Evolutionary conservation across 106 monocot species (phyloP), one percentile per base, ranked within the genome.

Genomic region (Apostasia ramifera): DNA sequence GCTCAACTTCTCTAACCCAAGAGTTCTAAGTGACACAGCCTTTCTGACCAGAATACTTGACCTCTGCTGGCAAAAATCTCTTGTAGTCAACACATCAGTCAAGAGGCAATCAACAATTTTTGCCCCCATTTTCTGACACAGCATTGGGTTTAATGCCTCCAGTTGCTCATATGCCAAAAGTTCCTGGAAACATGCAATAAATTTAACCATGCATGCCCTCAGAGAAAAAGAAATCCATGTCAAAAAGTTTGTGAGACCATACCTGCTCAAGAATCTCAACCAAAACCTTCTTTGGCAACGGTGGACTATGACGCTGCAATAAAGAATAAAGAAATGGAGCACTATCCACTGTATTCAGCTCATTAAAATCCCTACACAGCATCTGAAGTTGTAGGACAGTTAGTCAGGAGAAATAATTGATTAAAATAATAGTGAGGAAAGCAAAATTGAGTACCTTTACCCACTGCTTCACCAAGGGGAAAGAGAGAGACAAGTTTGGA

Each of bases 191-290:
- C 77, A 59, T 40, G 12, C 12, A 72, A 64, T 44, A 53, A 53
- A 53, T 5, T 54, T 7, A 53, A 55, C 38, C 51, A 41, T 45
- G 11, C 46, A n/a, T 8, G 6, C 11, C 12, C 53, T 68, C 41
- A 66, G 13, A 4, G 6, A 4, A 54, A 39, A 53, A 68, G 44
- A 38, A 46, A 58, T n/a, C 40, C 47, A 47, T 65, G 40, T 47
- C 37, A 48, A 65, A 8, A 65, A 48, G 47, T 63, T 43, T 65
- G 14, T 49, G 14, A 65, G 44, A 62, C 46, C 48, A 48, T n/a
- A 88, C 94, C 88, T 91, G 91, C 71, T 95, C 88, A 44, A 94
- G 73, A 76, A 91, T 88, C 45, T 72, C 81, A 52, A 83, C 78
- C 46, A 83, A 7, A 44, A 48, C 59, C 42, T 69, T 77, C 43